Evolutionary conservation across 331 rosid genomes (phyloP).

Genomic region (Malus hybrid): DNA sequence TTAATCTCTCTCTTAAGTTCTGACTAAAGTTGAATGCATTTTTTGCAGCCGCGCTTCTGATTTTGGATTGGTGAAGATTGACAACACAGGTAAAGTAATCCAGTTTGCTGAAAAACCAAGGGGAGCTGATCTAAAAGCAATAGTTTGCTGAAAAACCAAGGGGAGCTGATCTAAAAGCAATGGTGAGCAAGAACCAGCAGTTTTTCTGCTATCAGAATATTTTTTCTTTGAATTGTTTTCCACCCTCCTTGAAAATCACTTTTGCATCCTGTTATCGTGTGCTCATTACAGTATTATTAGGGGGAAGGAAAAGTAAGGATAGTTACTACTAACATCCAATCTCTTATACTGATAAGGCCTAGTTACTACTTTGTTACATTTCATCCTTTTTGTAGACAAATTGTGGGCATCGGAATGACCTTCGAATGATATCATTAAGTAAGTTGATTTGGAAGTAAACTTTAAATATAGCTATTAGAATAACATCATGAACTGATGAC

Average conservation of each 20-base stretch:
- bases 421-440: no score
- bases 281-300: neutral
- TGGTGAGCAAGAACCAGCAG: conserved; percentile 49
- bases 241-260: neutral
- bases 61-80: conserved; percentile 74
- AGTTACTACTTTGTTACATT: neutral
- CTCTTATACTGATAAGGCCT: neutral
- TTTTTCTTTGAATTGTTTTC: neutral
- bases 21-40: neutral
- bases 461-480: neutral
- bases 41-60: conserved; percentile 76
- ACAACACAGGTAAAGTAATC: conserved; percentile 52
- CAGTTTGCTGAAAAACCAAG: conserved; percentile 78
- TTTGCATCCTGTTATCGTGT: neutral
- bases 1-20: neutral
- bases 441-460: neutral
- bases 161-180: conserved; percentile 63
- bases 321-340: neutral
- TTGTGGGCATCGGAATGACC: neutral
- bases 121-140: conserved; percentile 62
- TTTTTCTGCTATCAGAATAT: neutral
- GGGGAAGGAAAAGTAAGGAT: neutral
- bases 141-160: conserved; percentile 64
- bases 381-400: neutral
- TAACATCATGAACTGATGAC: neutral